Evolutionary conservation across 2,329 filamentous ascomycete species (phyloP), one percentile per base, ranked within the genome.

Genomic region (Neofusicoccum sp.): DNA sequence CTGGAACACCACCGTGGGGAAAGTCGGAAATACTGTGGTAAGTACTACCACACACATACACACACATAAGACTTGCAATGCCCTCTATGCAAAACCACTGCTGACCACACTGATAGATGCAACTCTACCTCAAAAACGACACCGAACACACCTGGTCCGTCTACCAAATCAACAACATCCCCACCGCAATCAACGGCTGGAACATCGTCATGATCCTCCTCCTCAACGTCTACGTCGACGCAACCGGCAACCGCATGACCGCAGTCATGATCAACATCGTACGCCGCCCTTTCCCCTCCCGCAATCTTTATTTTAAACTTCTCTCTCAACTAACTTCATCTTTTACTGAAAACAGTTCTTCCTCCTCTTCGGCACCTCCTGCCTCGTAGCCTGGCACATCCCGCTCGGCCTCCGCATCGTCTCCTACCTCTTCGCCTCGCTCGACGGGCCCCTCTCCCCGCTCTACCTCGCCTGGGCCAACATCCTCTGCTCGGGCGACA

Each of bases 391-490:
- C 16, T 51, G 47, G 47, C 4, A 20, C 14, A 20, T 51, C 30
- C 47, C 47, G 2, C 47, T 51, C 9, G 74, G 72, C 6, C 64
- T 75, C 8, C 69, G 65, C 41, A 66, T 75, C 36, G 65, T 72
- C 30, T 65, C 73, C 2, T 76, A 74, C 65, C 67, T 75, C 49
- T 70, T 75, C 51, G 73, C 73, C 7, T 72, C 71, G 14, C 66
- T 66, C 12, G 71, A 75, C 60, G 74, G 74, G 0, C 73, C 73
- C 0, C 67, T 76, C 2, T 71, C 69, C 6, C 73, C 73, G 1
- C 67, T 76, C 9, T 74, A 71, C 62, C 70, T 70, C 61, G 61
- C 69, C 3, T 75, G 73, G 72, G 72, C 72, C n/a, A 75, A 74
- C 61, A 70, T 72, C 47, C 59, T 73, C 16, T 73, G 70, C 36